A percentile compares a stretch with the other conserved stretches of the same genome.
Conservation (phyloP, 2,329 filamentous ascomycete genomes). For the Phaeoacremonium minimum region DNA sequence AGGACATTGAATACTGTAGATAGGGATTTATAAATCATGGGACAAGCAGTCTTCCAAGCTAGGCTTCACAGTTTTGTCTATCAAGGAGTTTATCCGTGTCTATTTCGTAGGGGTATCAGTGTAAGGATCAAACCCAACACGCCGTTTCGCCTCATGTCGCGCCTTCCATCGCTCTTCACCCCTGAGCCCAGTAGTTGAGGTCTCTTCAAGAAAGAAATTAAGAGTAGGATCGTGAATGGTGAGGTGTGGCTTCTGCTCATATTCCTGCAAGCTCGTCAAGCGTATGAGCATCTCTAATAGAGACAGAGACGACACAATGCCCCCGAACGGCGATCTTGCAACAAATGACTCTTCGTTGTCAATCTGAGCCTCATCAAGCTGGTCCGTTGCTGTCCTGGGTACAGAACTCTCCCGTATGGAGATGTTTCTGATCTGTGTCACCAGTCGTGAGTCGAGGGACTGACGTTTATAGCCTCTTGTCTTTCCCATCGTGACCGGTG, state of each 20-base stretch:
- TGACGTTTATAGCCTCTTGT: constrained; percentile 10
- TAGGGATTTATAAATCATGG: too few species aligned
- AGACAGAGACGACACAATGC: constrained; percentile 58
- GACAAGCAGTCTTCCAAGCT: too few species aligned
- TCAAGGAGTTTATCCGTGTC: constrained; percentile 1
- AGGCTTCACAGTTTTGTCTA: too few species aligned
- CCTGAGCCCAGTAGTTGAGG: constrained; percentile 45
- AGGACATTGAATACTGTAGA: too few species aligned
- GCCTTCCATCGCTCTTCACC: constrained; percentile 39
- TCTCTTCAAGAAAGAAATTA: constrained; percentile 75
- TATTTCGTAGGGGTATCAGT: constrained; percentile 33
- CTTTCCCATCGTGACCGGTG: constrained; percentile 3
- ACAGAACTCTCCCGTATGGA: constrained; percentile 22
- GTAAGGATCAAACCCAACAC: constrained; percentile 54
- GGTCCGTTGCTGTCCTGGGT: too few species aligned
- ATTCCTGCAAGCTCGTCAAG: constrained; percentile 82
- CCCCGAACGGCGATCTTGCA: constrained; percentile 42
- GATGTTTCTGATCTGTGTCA: constrained; percentile 34
- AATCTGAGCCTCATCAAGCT: constrained; percentile 7
- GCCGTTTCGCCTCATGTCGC: constrained; percentile 40
- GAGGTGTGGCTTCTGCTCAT: constrained; percentile 85
- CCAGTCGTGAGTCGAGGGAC: constrained; percentile 31
- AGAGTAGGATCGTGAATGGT: constrained; percentile 85
- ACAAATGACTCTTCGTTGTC: constrained; percentile 22
- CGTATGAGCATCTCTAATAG: constrained; percentile 86